phyloP scores from a whole-genome alignment of 2,329 filamentous ascomycete species.

The Diaporthe humulicola region DNA sequence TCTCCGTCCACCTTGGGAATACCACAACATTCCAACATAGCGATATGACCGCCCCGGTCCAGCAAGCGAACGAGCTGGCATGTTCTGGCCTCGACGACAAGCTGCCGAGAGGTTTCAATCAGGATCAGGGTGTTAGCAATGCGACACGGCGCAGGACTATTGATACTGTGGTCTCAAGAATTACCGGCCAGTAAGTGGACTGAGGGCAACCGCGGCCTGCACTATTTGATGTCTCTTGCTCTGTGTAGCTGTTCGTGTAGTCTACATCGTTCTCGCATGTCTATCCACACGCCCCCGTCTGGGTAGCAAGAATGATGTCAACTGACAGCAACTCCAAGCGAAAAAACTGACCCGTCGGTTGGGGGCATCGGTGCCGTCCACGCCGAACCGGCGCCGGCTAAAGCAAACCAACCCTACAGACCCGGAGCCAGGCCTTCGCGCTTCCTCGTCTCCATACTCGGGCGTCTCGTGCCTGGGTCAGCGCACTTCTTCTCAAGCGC shows the following conservation, averaged over 20 bases:
- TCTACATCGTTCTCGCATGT: background rate
- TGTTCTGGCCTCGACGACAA: background rate
- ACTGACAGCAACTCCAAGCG: background rate
- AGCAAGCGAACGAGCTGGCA: background rate
- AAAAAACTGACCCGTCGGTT: background rate
- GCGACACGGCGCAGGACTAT: background rate
- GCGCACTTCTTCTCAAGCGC: background rate
- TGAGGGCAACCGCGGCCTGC: background rate
- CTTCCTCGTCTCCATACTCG: background rate
- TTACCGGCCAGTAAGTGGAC: background rate
- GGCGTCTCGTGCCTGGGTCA: background rate
- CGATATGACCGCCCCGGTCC: background rate
- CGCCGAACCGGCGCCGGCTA: background rate
- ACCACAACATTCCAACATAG: background rate
- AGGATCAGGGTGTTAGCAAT: background rate
- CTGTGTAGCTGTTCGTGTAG: background rate
- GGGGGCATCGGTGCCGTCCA: constrained; percentile 3
- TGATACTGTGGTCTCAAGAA: background rate
- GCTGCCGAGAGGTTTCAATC: background rate
- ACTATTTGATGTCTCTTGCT: background rate
- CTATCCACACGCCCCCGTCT: background rate
- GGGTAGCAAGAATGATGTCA: constrained; percentile 21
- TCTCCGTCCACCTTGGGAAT: background rate
- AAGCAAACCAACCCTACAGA: background rate
- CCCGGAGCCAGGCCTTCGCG: background rate